Base-by-base conservation (phyloP, 371 early-diverging fungal genomes). In the Lichtheimia hyalospora region DNA sequence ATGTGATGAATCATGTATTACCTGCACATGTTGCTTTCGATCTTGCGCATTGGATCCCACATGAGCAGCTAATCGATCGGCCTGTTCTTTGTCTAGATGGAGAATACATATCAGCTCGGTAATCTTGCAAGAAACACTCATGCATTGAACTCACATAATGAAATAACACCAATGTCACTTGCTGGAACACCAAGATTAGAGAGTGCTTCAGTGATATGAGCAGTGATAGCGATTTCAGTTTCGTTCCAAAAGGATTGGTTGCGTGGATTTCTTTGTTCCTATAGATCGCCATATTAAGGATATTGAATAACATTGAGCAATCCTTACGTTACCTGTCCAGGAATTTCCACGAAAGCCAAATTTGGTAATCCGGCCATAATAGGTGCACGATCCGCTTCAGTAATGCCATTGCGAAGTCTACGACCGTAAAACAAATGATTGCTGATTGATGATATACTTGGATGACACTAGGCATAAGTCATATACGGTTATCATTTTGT, bases 381-480 rank as follows among this genome's bases (percentile, higher is more conserved):
- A 3, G 89, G 81, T 15, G 77, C 71, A 5, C 89, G 72, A 4
- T 84, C 74, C n/a, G 57, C 53, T 1, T 67, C 60, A 7, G 60
- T 63, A 1, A 80, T 57, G 14, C 93, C 93, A 64, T 93, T 75
- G 7, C 67, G 58, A 21, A 96, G 74, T 5, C 62, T 65, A 3
- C 74, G 74, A 0, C 79, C 73, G 64, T 96, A 96, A 69, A 96
- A 96, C n/a, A 95, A 68, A 16, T 67, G 58, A 63, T 86, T 95
- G 54, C 91, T 85, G n/a, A 96, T 77, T 4, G 71, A 61, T 5
- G 92, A 86, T 49, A 96, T 96, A 16, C 62, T 61, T 2, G 92
- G 92, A 61, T 96, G 96, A 61, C 96, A 96, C 76, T 85, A 49
- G 12, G 39, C n/a, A 41, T 16, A 13, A 46, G 16, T 25, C 57